Evolutionary conservation across 225 moss, liverwort and hornwort species (phyloP).

Genomic region (Neckera pumila): DNA sequence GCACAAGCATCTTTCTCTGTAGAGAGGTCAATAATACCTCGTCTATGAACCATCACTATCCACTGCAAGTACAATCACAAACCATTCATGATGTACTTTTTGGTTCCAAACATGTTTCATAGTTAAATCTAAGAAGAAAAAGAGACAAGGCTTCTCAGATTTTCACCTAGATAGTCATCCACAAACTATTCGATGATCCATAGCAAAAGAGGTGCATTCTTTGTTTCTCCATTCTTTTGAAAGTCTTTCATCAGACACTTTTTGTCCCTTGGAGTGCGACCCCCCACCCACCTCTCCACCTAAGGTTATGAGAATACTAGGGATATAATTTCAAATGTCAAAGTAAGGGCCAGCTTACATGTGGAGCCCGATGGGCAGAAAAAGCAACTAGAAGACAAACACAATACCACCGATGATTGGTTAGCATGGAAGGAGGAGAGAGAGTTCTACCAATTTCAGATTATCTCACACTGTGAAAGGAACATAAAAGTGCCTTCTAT

Average conservation of each 20-base stretch:
- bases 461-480: too few relatives aligned
- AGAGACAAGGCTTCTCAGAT: neutral
- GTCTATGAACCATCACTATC: neutral
- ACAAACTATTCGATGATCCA: neutral
- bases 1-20: neutral
- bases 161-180: neutral
- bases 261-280: too few relatives aligned
- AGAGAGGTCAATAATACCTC: too few relatives aligned
- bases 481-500: too few relatives aligned
- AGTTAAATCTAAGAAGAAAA: fast-evolving
- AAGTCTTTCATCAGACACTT: neutral
- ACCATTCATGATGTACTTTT: neutral
- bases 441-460: too few relatives aligned
- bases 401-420: too few relatives aligned
- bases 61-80: neutral
- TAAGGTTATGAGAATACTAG: neutral
- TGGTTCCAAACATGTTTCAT: neutral
- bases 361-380: too few relatives aligned
- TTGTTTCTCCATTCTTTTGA: neutral
- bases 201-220: neutral
- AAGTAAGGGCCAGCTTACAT: too few relatives aligned
- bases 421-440: too few relatives aligned
- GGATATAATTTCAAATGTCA: neutral
- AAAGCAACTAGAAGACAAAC: too few relatives aligned
- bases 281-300: neutral